Conservation (phyloP, 2,329 filamentous ascomycete species). For the Cladosporium austrohemisphaericum region DNA sequence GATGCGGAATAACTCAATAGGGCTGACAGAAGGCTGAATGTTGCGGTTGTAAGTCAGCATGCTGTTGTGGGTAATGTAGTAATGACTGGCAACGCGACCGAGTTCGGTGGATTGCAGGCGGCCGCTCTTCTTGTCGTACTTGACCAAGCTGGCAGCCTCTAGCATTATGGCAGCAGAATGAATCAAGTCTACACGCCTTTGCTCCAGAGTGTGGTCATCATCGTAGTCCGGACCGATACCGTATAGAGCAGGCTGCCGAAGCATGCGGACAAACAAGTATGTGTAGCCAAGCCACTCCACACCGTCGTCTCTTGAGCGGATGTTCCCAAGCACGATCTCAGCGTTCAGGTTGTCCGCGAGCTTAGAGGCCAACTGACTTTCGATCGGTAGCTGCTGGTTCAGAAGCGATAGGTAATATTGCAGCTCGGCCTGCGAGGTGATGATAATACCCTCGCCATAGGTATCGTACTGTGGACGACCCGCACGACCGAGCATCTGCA, state of each 20-base stretch:
- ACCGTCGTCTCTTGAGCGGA: constrained; percentile 85
- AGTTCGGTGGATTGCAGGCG: constrained; percentile 88
- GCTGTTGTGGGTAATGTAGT: constrained; percentile 94
- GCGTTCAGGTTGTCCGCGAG: constrained; percentile 95
- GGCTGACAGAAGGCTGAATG: constrained; percentile 86
- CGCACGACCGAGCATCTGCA: constrained; percentile 97
- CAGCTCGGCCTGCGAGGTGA: constrained; percentile 90
- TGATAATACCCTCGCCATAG: constrained; percentile 97
- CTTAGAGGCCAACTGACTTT: constrained; percentile 90
- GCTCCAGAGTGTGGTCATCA: constrained; percentile 83
- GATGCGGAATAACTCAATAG: constrained; percentile 93
- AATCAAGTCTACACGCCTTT: constrained; percentile 94
- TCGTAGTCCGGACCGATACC: constrained; percentile 95
- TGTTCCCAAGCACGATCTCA: constrained; percentile 89
- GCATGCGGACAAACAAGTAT: constrained; percentile 96
- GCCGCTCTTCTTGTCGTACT: constrained; percentile 92
- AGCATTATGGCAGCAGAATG: constrained; percentile 87
- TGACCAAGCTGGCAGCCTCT: constrained; percentile 82
- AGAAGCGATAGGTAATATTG: constrained; percentile 95
- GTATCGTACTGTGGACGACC: constrained; percentile 96
- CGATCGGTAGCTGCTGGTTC: constrained; percentile 95
- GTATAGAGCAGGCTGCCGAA: constrained; percentile 89
- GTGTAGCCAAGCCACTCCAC: constrained; percentile 99
- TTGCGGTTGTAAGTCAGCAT: constrained; percentile 98
- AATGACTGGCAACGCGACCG: constrained; percentile 92